Conservation (phyloP, 139 green algal species). For the Chlamydomonas schloesseri region DNA sequence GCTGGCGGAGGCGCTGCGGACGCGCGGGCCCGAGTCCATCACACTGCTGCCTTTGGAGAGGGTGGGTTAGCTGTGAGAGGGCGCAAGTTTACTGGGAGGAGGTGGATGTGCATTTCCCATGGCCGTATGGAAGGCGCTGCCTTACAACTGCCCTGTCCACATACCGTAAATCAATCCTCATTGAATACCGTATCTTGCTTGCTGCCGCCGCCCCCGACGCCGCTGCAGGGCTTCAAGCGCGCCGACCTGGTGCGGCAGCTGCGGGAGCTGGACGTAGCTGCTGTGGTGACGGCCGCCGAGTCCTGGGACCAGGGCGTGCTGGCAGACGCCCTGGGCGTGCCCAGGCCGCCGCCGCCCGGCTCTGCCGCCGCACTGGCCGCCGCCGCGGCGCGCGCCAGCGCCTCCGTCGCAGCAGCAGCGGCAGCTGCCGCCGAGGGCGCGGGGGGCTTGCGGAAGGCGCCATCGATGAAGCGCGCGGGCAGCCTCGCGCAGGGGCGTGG, state of each 20-base stretch:
- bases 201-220: too few relatives aligned
- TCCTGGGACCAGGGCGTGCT: not conserved
- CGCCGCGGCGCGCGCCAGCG: not conserved
- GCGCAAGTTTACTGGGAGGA: too few relatives aligned
- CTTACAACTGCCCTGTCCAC: not conserved
- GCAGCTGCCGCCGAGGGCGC: too few relatives aligned
- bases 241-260: conserved; percentile 31
- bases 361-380: too few relatives aligned
- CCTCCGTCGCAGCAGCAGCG: not conserved
- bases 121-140: too few relatives aligned
- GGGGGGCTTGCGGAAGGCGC: too few relatives aligned
- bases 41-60: conserved; percentile 7
- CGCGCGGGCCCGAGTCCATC: conserved; percentile 18
- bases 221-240: conserved; percentile 20
- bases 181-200: too few relatives aligned
- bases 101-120: not conserved
- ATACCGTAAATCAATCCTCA: too few relatives aligned
- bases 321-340: conserved; percentile 20
- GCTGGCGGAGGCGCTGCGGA: conserved; percentile 10
- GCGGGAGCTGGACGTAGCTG: conserved; percentile 24
- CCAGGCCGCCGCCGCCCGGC: not conserved
- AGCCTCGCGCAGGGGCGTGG: too few relatives aligned
- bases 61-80: conserved; percentile 6
- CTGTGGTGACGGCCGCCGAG: not conserved
- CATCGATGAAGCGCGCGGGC: too few relatives aligned